Conservation (phyloP, 371 early-diverging fungal genomes). For the Mycotypha africana region DNA sequence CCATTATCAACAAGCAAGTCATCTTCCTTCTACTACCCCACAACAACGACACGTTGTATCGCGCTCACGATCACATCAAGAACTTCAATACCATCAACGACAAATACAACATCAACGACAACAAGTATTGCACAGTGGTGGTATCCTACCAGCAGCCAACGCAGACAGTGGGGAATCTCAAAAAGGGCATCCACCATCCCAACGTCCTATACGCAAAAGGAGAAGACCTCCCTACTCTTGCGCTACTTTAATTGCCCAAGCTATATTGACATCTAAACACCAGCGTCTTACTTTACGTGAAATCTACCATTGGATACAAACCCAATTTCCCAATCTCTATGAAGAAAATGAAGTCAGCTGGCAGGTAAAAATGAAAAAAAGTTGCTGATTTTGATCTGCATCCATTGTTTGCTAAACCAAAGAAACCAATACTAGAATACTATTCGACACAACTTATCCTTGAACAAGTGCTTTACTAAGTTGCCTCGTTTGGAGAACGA, state of each 20-base stretch:
- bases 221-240: conserved; percentile 71
- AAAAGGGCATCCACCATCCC: too few relatives aligned
- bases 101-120: too few relatives aligned
- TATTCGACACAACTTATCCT: conserved; percentile 73
- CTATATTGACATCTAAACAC: conserved; percentile 50
- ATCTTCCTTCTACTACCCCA: too few relatives aligned
- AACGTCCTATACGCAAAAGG: conserved; percentile 36
- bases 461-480: conserved; percentile 57
- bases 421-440: conserved; percentile 46
- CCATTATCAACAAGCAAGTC: too few relatives aligned
- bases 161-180: too few relatives aligned
- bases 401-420: neutral
- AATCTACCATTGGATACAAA: conserved; percentile 69
- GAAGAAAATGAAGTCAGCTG: conserved; percentile 63
- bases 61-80: too few relatives aligned
- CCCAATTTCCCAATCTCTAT: conserved; percentile 60
- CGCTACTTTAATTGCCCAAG: conserved; percentile 68
- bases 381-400: neutral
- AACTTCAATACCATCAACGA: too few relatives aligned
- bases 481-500: conserved; percentile 54
- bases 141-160: too few relatives aligned
- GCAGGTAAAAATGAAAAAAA: conserved; percentile 34
- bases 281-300: conserved; percentile 60
- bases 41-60: too few relatives aligned
- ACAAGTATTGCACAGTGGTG: too few relatives aligned